phyloP scores from a whole-genome alignment of 1,284 basidiomycete genomes.

The Exobasidium rhododendri region DNA sequence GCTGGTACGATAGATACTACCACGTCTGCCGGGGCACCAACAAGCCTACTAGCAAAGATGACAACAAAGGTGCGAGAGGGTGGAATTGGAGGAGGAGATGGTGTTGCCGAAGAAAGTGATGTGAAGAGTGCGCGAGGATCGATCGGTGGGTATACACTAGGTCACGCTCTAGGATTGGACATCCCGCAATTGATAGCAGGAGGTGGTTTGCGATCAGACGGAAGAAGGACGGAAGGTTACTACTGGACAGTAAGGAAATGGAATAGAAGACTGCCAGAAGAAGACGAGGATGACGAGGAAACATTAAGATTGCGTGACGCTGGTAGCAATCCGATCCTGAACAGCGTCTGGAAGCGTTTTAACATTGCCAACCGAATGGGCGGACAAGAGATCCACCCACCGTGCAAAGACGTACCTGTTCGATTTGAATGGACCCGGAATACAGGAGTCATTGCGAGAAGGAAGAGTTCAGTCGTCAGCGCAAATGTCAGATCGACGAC shows the following conservation, averaged over 20 bases:
- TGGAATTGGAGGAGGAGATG: background rate
- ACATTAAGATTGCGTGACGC: background rate
- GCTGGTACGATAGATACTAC: background rate
- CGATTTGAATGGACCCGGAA: constrained; percentile 50
- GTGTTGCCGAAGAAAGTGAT: background rate
- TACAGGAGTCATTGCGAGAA: background rate
- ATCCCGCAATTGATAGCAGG: constrained; percentile 32
- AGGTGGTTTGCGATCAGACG: constrained; percentile 25
- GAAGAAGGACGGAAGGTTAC: constrained; percentile 39
- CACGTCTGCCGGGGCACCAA: background rate
- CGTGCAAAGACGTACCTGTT: constrained; percentile 28
- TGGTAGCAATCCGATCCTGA: constrained; percentile 30
- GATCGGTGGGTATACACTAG: background rate
- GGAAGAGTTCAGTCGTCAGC: constrained; percentile 8
- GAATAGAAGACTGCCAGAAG: constrained; percentile 22
- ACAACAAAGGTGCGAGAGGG: background rate
- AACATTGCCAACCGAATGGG: constrained; percentile 36
- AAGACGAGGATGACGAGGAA: background rate
- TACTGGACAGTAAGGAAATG: constrained; percentile 45
- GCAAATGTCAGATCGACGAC: constrained; percentile 1
- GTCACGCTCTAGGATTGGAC: constrained; percentile 14
- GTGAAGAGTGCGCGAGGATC: background rate
- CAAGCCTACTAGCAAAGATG: background rate
- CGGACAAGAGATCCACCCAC: constrained; percentile 32
- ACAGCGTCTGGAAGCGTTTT: constrained; percentile 43